Evolutionary conservation across 805 yeast genomes (phyloP).

Genomic region (Maudiozyma turicensis): DNA sequence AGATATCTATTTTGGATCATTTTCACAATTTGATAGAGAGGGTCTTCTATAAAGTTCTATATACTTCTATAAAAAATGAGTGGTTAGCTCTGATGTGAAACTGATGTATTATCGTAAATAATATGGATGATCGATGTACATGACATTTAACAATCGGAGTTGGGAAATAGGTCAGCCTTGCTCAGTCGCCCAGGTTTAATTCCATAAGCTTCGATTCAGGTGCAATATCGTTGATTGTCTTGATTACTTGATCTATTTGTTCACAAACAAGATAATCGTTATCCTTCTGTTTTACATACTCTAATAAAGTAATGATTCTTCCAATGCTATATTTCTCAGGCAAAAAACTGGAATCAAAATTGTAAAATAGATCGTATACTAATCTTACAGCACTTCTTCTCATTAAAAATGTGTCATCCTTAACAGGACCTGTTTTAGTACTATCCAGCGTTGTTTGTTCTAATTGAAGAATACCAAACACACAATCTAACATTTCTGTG

Average conservation of each 20-base stretch:
- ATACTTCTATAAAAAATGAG: too few species aligned
- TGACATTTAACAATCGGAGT: too few species aligned
- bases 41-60: too few species aligned
- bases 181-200: not conserved
- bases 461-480: slow-evolving; percentile 61
- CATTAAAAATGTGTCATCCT: slow-evolving; percentile 35
- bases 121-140: too few species aligned
- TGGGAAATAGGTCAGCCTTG: too few species aligned
- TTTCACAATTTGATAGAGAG: too few species aligned
- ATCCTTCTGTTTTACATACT: slow-evolving; percentile 40
- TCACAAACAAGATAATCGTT: slow-evolving; percentile 50
- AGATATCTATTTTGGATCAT: too few species aligned
- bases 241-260: slow-evolving; percentile 37
- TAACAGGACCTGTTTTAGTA: too few species aligned
- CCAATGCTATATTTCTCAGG: slow-evolving; percentile 38
- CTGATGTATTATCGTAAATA: too few species aligned
- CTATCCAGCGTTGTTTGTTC: slow-evolving; percentile 27
- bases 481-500: slow-evolving; percentile 59
- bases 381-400: slow-evolving; percentile 69
- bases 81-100: too few species aligned
- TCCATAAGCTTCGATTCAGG: not conserved
- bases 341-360: slow-evolving; percentile 39
- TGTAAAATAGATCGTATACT: slow-evolving; percentile 47
- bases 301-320: slow-evolving; percentile 35
- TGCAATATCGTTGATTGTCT: not conserved